phyloP scores from a whole-genome alignment of 2,329 filamentous ascomycete species.

The Aspergillus fructus region DNA sequence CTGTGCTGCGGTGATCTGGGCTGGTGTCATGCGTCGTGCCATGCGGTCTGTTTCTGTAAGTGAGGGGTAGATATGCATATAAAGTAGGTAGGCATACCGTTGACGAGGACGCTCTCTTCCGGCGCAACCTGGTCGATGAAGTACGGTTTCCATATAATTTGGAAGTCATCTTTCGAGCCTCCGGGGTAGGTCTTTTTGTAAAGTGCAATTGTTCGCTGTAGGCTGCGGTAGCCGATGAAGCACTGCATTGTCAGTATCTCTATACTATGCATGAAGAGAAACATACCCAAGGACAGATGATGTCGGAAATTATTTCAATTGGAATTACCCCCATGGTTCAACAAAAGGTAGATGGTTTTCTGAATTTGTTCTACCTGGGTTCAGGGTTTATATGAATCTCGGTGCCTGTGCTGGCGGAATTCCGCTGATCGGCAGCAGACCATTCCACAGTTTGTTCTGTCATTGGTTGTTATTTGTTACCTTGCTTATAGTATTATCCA shows the following conservation, averaged over 20 bases:
- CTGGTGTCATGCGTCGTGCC: slow-evolving; percentile 15
- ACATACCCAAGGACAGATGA: slow-evolving; percentile 3
- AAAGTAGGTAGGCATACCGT: slow-evolving; percentile 4
- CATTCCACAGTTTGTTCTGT: neutral
- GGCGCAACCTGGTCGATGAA: slow-evolving; percentile 32
- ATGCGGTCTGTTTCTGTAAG: slow-evolving; percentile 18
- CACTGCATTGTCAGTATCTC: slow-evolving; percentile 27
- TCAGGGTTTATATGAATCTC: neutral
- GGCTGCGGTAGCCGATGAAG: slow-evolving; percentile 42
- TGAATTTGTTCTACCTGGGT: neutral
- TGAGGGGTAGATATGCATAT: neutral
- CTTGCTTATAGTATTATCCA: too few species aligned
- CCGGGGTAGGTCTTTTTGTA: slow-evolving; percentile 43
- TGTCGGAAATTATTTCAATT: slow-evolving; percentile 1
- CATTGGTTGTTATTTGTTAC: too few species aligned
- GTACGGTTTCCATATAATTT: slow-evolving; percentile 39
- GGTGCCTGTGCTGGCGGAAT: neutral
- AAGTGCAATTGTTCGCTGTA: slow-evolving; percentile 39
- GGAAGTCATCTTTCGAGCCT: slow-evolving; percentile 35
- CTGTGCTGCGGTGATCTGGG: slow-evolving; percentile 18
- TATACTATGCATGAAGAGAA: rapidly evolving
- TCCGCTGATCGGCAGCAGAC: neutral
- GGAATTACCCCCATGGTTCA: neutral
- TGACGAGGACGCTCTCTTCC: slow-evolving; percentile 12
- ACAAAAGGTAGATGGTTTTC: neutral